A percentile compares a stretch with the other conserved stretches of the same genome.
Conservation (phyloP, 345 rosid species). For the Theobroma cacao region DNA sequence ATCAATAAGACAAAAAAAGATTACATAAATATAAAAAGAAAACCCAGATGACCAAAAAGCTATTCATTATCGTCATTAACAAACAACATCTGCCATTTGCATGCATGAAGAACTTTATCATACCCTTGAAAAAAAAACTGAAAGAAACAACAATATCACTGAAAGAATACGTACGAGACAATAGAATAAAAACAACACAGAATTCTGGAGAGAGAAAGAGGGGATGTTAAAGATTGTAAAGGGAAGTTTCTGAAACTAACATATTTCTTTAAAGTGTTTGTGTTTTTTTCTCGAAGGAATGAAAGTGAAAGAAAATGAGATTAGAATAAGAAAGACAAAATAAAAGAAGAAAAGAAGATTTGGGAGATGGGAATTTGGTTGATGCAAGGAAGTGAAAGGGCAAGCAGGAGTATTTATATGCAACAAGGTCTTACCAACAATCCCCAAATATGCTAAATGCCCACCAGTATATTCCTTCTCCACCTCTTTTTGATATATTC, state of each 20-base stretch:
- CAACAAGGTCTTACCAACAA: background rate
- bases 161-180: background rate
- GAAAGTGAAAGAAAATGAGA: background rate
- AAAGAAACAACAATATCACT: background rate
- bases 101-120: background rate
- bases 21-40: background rate
- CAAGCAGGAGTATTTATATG: background rate
- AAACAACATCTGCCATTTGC: background rate
- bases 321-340: background rate
- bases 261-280: background rate
- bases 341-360: background rate
- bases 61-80: background rate
- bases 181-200: background rate
- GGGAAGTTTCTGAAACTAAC: background rate
- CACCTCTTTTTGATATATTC: background rate
- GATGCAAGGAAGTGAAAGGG: background rate
- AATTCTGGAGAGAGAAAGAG: background rate
- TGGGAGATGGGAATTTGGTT: background rate
- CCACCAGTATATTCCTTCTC: constrained; percentile 14
- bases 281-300: background rate
- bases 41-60: background rate
- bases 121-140: background rate
- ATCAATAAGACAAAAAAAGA: background rate
- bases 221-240: background rate
- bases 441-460: background rate